Evolutionary conservation across 2,329 filamentous ascomycete species (phyloP), one percentile per base, ranked within the genome.

Genomic region (Elsinoe fawcettii): DNA sequence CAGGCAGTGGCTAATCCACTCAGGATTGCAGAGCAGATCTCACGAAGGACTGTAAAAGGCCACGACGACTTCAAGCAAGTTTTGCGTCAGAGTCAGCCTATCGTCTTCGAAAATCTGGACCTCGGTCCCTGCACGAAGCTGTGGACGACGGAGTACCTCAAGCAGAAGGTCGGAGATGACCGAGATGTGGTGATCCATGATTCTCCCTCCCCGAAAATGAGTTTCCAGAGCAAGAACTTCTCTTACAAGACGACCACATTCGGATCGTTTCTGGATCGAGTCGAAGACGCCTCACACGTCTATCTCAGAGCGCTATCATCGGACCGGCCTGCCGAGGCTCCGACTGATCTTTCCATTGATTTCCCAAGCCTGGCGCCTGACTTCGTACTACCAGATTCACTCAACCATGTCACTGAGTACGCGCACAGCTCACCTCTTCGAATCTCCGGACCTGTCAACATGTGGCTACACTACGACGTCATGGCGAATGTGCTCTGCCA

Each of bases 381-480:
- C 67, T 95, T 95, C 68, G 65, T 69, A 12, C 70, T 95, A 1
- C 88, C 90, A 1, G 63, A 74, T 1, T 75, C 83, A 60, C 73
- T 95, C 8, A 69, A 70, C 0, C 73, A 79, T 32, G 82, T 88
- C 3, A 67, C 66, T 4, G 73, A 84, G n/a, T 82, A 83, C 60
- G 70, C 81, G 2, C 90, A 95, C 67, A 92, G 86, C 68, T 91
- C 88, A 2, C 85, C 90, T 0, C 72, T 95, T 22, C 80, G 90
- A 18, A 84, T 95, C 59, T 92, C 87, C 3, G 88, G 88, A 0
- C 82, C 82, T 1, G 87, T 92, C 9, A 86, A 84, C 39, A 88
- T 96, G 81, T 96, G 91, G 90, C 76, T 95, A 30, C 89, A 95
- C 70, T 95, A 93, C 73, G 88, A 95, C 71, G 88, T 93, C 14